Base-by-base conservation (phyloP, 2,329 filamentous ascomycete genomes). In the Penicillium fuscoglaucum region DNA sequence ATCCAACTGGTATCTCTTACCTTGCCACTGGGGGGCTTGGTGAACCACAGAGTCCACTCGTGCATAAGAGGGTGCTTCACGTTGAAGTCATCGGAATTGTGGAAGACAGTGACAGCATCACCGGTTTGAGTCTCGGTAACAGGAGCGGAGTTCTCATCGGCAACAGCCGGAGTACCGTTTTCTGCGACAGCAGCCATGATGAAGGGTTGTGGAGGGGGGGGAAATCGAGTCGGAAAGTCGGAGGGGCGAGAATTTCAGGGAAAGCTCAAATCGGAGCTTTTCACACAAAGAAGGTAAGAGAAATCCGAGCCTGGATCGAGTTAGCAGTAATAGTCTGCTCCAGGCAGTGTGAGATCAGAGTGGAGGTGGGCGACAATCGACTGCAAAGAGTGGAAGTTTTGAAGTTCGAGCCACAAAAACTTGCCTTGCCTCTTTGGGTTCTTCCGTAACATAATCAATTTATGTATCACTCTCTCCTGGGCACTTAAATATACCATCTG, bases 11-110 rank as follows among this genome's bases (percentile, higher is more conserved):
- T 15, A 13, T 51, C 54, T 21, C 54, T 13, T 78, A 95, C 92
- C 89, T 96, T 97, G 81, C 92, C 93, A 75, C 88, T 96, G 44
- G 93, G 90, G 54, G 95, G 93, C 85, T 98, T 98, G 72, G 93
- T 98, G 83, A 98, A 99, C 96, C 96, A 99, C 57, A 99, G 83
- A 59, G 95, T 98, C 95, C 95, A 99, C 75, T 90, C 90, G 83
- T 97, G 90, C 85, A 96, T 93, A 61, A 99, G 85, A 66, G 93
- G 93, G 78, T 99, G 95, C 85, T 98, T 99, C 78, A 99, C 95
- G 71, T 96, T 99, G 86, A 99, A 99, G 84, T 99, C 97, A 67
- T 97, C 90, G 69, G 95, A 90, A 80, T 98, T 92, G 76, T 99
- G 93, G 82, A 99, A 99, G 68, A 99, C 93, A 47, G 95, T 99